Evolutionary conservation across 441 rosid species (phyloP), one percentile per base, ranked within the genome.

Genomic region (Viola pubescens): DNA sequence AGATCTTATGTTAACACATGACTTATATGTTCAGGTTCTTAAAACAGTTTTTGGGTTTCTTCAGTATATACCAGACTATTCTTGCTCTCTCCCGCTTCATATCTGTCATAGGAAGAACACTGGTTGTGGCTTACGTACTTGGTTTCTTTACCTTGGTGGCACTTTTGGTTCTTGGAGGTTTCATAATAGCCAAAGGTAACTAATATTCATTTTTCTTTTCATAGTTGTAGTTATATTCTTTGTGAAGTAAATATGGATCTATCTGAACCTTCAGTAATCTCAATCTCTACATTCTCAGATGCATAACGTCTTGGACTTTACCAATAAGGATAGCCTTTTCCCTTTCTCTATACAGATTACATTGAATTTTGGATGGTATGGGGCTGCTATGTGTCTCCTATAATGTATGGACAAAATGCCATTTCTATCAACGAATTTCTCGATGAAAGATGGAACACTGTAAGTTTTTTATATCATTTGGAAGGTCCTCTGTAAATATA

Each of bases 371-470:
- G 88, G 88, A 64, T 91, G 88, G 76, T 75, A 53, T 87, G 97
- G 98, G 95, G 84, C 26, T 89, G 85, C 68, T 91, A 80, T 59
- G 11, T 61, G 48, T 87, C 97, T 46, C 98, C 97, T 41, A 85
- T 89, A 91, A 87, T 85, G 81, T 92, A 92, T 59, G 96, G 98
- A 59, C 96, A 89, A 54, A 87, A 85, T 72, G 96, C 96, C 62
- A 79, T 91, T 68, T 84, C 73, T 60, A 75, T 91, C 72, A 92
- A 92, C 44, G 98, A 89, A 58, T 89, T 92, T 71, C 83, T 92
- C 40, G 89, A 84, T 13, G 57, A 81, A 0, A 75, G 98, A 79
- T 91, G 96, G 96, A 74, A 74, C 43, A 61, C 59, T 6, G 98
- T 91, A 79, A 81, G 92, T 62, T 44, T 11, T 54, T 39, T 13